phyloP scores from a whole-genome alignment of 371 early-diverging fungal genomes.

The Zychaea mexicana region DNA sequence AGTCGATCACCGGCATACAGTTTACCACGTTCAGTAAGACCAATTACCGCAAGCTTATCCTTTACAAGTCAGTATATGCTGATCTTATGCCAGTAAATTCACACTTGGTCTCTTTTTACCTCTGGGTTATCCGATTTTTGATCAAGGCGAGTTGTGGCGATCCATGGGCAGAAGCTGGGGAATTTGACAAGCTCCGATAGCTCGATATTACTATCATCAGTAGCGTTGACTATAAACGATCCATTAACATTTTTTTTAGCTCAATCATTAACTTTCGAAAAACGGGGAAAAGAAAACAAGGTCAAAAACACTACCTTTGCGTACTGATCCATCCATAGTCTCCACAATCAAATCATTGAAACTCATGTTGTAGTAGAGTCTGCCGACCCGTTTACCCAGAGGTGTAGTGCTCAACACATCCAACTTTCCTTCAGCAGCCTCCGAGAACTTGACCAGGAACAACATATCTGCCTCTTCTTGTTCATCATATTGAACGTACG shows the following conservation, averaged over 20 bases:
- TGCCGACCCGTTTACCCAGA: slow-evolving; percentile 20
- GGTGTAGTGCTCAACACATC: slow-evolving; percentile 11
- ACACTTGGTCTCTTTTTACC: too few relatives aligned
- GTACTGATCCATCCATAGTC: slow-evolving; percentile 44
- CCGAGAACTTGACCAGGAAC: slow-evolving; percentile 19
- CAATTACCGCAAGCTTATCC: slow-evolving; percentile 57
- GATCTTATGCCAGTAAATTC: too few relatives aligned
- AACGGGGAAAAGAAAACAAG: too few relatives aligned
- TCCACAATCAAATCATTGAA: slow-evolving; percentile 51
- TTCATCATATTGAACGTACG: slow-evolving; percentile 36
- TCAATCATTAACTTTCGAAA: background rate
- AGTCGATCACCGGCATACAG: slow-evolving; percentile 74
- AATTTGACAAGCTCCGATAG: slow-evolving; percentile 26
- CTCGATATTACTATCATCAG: slow-evolving; percentile 9
- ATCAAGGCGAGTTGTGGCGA: slow-evolving; percentile 61
- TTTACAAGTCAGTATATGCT: background rate
- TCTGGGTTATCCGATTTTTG: slow-evolving; percentile 1
- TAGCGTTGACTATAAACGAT: background rate
- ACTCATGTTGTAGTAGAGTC: slow-evolving; percentile 31
- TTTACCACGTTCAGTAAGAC: slow-evolving; percentile 79
- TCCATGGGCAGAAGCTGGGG: slow-evolving; percentile 70
- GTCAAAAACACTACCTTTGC: slow-evolving; percentile 24
- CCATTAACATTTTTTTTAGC: background rate
- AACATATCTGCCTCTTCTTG: slow-evolving; percentile 25
- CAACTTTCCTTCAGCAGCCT: slow-evolving; percentile 7